Conservation (phyloP, 108 stramenopile genomes). For the Nitzschia palea region DNA sequence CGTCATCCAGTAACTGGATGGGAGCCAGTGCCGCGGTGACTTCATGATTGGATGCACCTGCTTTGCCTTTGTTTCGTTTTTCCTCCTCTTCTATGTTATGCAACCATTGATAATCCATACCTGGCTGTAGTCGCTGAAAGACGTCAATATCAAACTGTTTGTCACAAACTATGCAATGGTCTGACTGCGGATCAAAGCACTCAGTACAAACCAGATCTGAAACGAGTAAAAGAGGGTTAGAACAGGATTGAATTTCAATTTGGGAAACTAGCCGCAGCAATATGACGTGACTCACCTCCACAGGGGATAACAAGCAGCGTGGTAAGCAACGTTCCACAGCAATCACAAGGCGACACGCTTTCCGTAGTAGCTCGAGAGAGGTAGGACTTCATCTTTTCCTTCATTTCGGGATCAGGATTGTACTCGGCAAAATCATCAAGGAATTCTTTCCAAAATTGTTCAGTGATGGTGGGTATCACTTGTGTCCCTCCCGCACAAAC, state of each 20-base stretch:
- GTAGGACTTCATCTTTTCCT: slow-evolving; percentile 54
- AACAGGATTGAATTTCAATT: background rate
- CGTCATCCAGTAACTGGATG: background rate
- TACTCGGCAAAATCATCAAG: slow-evolving; percentile 46
- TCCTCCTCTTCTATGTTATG: slow-evolving; percentile 50
- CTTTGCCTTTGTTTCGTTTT: background rate
- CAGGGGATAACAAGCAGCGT: slow-evolving; percentile 72
- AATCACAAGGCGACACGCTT: slow-evolving; percentile 58
- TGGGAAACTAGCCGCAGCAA: background rate
- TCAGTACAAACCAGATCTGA: slow-evolving; percentile 77
- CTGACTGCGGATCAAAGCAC: slow-evolving; percentile 55
- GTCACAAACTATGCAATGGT: slow-evolving; percentile 44
- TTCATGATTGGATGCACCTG: background rate
- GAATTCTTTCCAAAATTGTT: slow-evolving; percentile 61
- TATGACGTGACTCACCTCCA: slow-evolving; percentile 18
- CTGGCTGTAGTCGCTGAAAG: slow-evolving; percentile 83
- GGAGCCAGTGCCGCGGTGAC: background rate
- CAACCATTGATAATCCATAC: slow-evolving; percentile 46
- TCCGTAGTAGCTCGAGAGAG: slow-evolving; percentile 49
- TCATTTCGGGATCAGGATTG: slow-evolving; percentile 27
- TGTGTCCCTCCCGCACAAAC: slow-evolving; percentile 73
- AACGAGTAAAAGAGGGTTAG: background rate
- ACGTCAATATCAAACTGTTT: slow-evolving; percentile 72
- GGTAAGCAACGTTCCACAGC: slow-evolving; percentile 63
- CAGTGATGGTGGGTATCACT: slow-evolving; percentile 51